These are phyloP conservation scores for Pseudozyma thailandica DNA, from an alignment of 1,284 basidiomycete species.

Conservation along the genomic window DNA sequence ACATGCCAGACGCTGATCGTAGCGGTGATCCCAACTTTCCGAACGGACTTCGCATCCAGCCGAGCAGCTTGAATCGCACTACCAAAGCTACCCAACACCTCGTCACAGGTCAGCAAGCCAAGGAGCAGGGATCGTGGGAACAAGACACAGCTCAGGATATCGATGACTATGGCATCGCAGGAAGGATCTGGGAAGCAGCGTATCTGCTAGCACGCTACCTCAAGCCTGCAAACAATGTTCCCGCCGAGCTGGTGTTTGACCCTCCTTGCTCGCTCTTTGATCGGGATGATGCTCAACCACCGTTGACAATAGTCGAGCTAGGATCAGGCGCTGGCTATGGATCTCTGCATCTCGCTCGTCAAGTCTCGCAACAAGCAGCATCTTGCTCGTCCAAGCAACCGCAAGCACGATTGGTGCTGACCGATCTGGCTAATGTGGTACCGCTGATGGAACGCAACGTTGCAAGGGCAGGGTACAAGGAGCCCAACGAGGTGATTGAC, in stretches of 20 bases:
- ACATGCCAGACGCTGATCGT: slow-evolving; percentile 19
- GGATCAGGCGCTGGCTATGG: slow-evolving; percentile 64
- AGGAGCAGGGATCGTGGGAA: slow-evolving; percentile 32
- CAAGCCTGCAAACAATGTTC: slow-evolving; percentile 2
- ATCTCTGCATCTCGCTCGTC: slow-evolving; percentile 57
- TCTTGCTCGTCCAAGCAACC: neutral
- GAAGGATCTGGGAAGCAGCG: slow-evolving; percentile 66
- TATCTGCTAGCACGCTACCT: slow-evolving; percentile 59
- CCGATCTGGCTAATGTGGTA: slow-evolving; percentile 63
- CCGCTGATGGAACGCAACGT: slow-evolving; percentile 62
- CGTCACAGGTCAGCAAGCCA: neutral
- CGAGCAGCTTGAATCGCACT: slow-evolving; percentile 40
- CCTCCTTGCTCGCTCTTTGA: slow-evolving; percentile 58
- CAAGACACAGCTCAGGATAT: slow-evolving; percentile 61
- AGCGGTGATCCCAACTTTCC: slow-evolving; percentile 61
- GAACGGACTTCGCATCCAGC: slow-evolving; percentile 45
- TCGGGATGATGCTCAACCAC: neutral
- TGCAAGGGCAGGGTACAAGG: slow-evolving; percentile 21
- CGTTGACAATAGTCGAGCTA: slow-evolving; percentile 58
- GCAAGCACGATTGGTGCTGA: slow-evolving; percentile 47
- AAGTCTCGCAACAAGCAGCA: slow-evolving; percentile 28
- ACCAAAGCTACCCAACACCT: neutral
- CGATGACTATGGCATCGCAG: slow-evolving; percentile 63
- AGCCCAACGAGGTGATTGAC: slow-evolving; percentile 13
- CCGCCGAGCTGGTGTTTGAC: slow-evolving; percentile 47